A percentile compares a stretch with the other conserved stretches of the same genome.
phyloP scores from a whole-genome alignment of 768 basidiomycete genomes.

The Lentinus tigrinus region DNA sequence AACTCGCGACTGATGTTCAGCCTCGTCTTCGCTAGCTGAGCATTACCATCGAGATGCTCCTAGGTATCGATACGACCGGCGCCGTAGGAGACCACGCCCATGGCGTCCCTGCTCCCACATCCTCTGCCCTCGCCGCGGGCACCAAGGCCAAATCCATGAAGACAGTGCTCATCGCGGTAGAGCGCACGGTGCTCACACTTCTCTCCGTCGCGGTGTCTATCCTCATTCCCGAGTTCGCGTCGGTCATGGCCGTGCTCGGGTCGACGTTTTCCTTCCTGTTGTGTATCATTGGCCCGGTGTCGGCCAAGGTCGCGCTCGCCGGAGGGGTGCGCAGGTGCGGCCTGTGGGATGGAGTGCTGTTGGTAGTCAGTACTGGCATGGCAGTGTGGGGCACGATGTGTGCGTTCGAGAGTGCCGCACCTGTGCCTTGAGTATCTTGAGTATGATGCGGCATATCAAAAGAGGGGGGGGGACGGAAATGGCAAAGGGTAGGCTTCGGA shows the following conservation, averaged over 20 bases:
- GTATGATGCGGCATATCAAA: not conserved
- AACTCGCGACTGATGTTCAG: not conserved
- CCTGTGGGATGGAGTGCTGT: conserved; percentile 51
- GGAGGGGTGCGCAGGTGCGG: conserved; percentile 41
- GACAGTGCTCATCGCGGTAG: conserved; percentile 44
- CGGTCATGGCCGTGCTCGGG: conserved; percentile 87
- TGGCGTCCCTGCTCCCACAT: conserved; percentile 13
- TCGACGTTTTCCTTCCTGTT: conserved; percentile 75
- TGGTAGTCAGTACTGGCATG: conserved; percentile 58
- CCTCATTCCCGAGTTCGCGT: conserved; percentile 74
- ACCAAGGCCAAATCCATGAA: conserved; percentile 36
- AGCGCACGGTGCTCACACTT: conserved; percentile 57
- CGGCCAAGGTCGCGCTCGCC: conserved; percentile 63
- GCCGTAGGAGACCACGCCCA: conserved; percentile 27
- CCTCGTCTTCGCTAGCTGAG: conserved; percentile 53
- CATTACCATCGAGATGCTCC: conserved; percentile 74
- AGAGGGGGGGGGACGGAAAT: not conserved
- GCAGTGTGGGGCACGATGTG: conserved; percentile 76
- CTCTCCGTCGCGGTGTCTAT: conserved; percentile 71
- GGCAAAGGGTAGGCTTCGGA: not conserved
- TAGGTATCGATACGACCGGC: conserved; percentile 57
- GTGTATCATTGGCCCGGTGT: conserved; percentile 62
- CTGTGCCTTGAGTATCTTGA: conserved; percentile 10
- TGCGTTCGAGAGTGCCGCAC: conserved; percentile 46
- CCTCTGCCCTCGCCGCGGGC: conserved; percentile 13